Conservation (phyloP, 1,139 yeast genomes). For the Yamadazyma conglobata region DNA sequence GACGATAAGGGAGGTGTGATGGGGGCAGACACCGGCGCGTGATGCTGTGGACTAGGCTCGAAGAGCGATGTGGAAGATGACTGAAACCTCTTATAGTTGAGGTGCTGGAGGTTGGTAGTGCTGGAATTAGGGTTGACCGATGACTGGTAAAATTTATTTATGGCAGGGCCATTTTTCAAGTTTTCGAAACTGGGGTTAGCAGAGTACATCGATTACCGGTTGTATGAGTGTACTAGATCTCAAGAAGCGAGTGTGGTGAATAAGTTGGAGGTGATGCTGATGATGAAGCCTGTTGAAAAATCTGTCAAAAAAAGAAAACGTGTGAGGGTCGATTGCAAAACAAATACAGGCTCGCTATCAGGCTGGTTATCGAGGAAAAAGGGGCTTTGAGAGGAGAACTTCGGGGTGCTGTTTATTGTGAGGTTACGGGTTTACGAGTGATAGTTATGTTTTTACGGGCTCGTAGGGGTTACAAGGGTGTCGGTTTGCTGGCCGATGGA, state of each 20-base stretch:
- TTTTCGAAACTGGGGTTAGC: conserved; percentile 16
- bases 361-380: too few relatives aligned
- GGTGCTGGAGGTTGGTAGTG: conserved; percentile 24
- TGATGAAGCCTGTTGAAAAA: background rate
- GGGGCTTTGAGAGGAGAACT: too few relatives aligned
- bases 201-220: conserved; percentile 12
- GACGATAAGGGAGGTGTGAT: conserved; percentile 38
- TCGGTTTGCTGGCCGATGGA: too few relatives aligned
- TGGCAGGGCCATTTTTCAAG: conserved; percentile 5
- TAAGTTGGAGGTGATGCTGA: background rate
- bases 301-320: too few relatives aligned
- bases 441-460: too few relatives aligned
- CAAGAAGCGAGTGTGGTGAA: background rate
- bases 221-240: background rate
- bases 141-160: conserved; percentile 10
- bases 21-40: conserved; percentile 18
- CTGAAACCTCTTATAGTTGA: conserved; percentile 10
- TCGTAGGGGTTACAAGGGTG: too few relatives aligned
- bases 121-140: conserved; percentile 27
- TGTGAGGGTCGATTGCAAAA: too few relatives aligned
- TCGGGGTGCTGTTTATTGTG: too few relatives aligned
- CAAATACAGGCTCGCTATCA: too few relatives aligned
- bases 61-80: conserved; percentile 4
- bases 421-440: too few relatives aligned
- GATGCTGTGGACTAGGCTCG: conserved; percentile 14